These are phyloP conservation scores for Hyaloscypha finlandica DNA, from an alignment of 495 filamentous ascomycete species.

Conservation along the genomic window DNA sequence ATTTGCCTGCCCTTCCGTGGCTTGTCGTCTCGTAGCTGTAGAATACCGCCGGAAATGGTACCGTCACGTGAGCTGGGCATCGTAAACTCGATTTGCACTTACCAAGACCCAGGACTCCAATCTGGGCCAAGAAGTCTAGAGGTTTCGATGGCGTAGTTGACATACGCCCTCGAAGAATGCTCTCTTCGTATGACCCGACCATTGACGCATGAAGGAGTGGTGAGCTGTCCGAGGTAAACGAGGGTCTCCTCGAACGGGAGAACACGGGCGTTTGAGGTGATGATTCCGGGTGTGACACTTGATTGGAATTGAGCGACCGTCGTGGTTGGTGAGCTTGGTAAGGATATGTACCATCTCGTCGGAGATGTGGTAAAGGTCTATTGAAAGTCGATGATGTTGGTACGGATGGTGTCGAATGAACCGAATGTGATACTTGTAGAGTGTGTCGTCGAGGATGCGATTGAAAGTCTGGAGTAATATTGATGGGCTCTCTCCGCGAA, in stretches of 20 bases:
- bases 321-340: conserved; percentile 73
- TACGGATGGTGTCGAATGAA: conserved; percentile 29
- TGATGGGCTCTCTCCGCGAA: conserved; percentile 43
- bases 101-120: conserved; percentile 87
- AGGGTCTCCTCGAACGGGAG: conserved; percentile 66
- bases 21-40: conserved; percentile 81
- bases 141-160: conserved; percentile 95
- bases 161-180: conserved; percentile 92
- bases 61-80: conserved; percentile 87
- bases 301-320: conserved; percentile 58
- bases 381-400: conserved; percentile 23
- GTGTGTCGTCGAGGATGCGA: conserved; percentile 30
- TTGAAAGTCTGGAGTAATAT: conserved; percentile 27
- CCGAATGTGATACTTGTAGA: conserved; percentile 35
- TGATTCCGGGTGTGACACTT: conserved; percentile 45
- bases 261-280: conserved; percentile 62
- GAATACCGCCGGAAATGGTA: conserved; percentile 95
- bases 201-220: conserved; percentile 86
- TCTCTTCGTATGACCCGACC: conserved; percentile 98
- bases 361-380: conserved; percentile 32
- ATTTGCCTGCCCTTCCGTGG: conserved; percentile 55
- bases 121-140: conserved; percentile 91
- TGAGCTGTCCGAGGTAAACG: conserved; percentile 72
- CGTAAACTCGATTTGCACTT: conserved; percentile 84
- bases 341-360: conserved; percentile 43